These are phyloP conservation scores for Claviceps sp. DNA, from an alignment of 2,329 filamentous ascomycete species.

Conservation along the genomic window DNA sequence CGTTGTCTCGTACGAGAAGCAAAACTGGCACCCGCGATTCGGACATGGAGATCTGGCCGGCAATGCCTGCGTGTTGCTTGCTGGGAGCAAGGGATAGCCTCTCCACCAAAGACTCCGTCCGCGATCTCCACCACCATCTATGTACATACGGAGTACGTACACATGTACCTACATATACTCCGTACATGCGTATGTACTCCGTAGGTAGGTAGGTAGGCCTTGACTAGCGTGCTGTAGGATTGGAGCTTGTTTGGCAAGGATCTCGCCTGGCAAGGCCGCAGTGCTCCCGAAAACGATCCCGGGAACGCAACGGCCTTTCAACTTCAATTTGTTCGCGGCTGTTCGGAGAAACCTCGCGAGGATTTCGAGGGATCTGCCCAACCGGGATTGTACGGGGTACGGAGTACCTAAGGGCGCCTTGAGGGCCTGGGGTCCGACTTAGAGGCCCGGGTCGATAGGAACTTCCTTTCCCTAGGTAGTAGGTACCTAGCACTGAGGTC, in stretches of 20 bases:
- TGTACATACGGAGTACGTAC: too few relatives aligned
- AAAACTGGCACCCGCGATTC: constrained; percentile 2
- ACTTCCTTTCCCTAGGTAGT: too few relatives aligned
- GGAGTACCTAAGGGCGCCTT: neutral
- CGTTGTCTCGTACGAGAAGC: constrained; percentile 4
- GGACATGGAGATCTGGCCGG: constrained; percentile 1
- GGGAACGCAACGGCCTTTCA: neutral
- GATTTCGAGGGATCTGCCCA: neutral
- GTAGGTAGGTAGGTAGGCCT: neutral
- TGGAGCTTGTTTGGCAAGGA: neutral
- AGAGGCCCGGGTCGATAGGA: neutral
- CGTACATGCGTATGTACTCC: too few relatives aligned
- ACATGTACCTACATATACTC: too few relatives aligned
- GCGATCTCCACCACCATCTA: too few relatives aligned
- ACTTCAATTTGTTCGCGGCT: neutral
- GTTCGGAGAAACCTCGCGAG: neutral
- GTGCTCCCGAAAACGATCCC: constrained; percentile 8
- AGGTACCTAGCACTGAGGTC: too few relatives aligned
- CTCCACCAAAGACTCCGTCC: too few relatives aligned
- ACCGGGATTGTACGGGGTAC: too few relatives aligned
- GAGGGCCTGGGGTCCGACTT: neutral
- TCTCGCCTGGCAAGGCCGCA: constrained; percentile 7
- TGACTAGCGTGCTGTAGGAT: neutral
- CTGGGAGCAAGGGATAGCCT: too few relatives aligned
- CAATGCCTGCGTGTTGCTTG: neutral